Percentiles rank a stretch among this genome's conserved stretches.
These are phyloP conservation scores for Leishmania tropica DNA, from an alignment of 208 protist genomes.

Conservation along the genomic window DNA sequence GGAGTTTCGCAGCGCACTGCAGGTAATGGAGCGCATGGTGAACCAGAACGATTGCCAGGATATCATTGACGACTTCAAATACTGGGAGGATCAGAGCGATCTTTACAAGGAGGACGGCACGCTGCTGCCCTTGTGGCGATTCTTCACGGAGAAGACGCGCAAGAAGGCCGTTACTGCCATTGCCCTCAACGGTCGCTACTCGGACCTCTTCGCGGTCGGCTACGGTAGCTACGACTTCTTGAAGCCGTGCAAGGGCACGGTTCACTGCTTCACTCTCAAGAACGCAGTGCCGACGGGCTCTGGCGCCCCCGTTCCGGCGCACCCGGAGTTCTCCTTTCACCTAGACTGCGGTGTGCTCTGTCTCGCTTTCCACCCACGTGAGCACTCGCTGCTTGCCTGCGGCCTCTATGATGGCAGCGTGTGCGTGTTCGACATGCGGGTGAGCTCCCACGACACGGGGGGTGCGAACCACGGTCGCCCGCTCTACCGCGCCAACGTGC, in stretches of 20 bases:
- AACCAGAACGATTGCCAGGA: slow-evolving; percentile 98
- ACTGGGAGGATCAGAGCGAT: slow-evolving; percentile 97
- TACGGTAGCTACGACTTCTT: slow-evolving; percentile 98
- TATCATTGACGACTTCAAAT: slow-evolving; percentile 97
- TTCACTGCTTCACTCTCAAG: slow-evolving; percentile 98
- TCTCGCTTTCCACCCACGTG: slow-evolving; percentile 94
- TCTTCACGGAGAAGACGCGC: slow-evolving; percentile 85
- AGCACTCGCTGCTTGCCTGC: slow-evolving; percentile 92
- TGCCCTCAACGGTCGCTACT: slow-evolving; percentile 94
- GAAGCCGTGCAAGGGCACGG: slow-evolving; percentile 91
- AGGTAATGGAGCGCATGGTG: slow-evolving; percentile 97
- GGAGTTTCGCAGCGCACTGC: slow-evolving; percentile 66
- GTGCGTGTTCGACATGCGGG: slow-evolving; percentile 94
- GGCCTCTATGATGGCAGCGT: slow-evolving; percentile 97
- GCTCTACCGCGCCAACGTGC: slow-evolving; percentile 91
- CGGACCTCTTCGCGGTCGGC: slow-evolving; percentile 97
- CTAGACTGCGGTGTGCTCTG: slow-evolving; percentile 95
- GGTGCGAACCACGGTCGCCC: slow-evolving; percentile 70
- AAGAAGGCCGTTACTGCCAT: slow-evolving; percentile 94
- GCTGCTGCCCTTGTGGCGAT: slow-evolving; percentile 97
- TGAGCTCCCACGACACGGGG: slow-evolving; percentile 37
- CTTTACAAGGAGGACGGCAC: slow-evolving; percentile 94
- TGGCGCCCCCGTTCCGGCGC: slow-evolving; percentile 58
- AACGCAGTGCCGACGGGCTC: slow-evolving; percentile 89
- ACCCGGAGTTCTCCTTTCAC: slow-evolving; percentile 94